These are phyloP conservation scores for Alternaria conjuncta DNA, from an alignment of 2,329 filamentous ascomycete species.

Conservation along the genomic window DNA sequence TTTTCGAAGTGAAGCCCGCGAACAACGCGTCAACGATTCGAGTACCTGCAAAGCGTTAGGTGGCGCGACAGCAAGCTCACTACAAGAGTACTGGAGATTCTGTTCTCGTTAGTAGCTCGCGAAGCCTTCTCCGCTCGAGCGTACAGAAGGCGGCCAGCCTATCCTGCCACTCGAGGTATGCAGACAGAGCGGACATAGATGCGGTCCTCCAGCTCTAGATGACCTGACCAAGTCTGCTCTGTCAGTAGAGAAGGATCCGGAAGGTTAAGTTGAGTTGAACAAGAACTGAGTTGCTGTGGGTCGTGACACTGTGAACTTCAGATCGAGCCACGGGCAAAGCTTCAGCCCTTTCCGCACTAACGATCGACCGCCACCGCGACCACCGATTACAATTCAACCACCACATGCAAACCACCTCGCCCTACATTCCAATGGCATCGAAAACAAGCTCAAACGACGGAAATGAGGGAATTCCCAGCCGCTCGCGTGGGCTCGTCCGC, in stretches of 20 bases:
- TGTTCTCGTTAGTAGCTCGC: neutral
- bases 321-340: neutral
- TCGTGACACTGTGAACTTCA: neutral
- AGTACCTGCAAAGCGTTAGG: neutral
- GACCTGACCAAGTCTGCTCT: neutral
- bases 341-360: constrained; percentile 1
- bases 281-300: neutral
- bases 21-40: neutral
- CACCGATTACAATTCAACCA: neutral
- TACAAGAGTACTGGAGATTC: neutral
- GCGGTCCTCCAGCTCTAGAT: neutral
- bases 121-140: neutral
- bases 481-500: neutral
- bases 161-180: neutral
- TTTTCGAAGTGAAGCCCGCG: neutral
- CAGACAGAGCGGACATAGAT: neutral
- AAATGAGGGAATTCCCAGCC: neutral
- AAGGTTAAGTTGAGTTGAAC: neutral
- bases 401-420: neutral
- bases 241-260: neutral
- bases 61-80: neutral
- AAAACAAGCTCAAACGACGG: neutral
- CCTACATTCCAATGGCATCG: neutral
- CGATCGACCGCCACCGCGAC: neutral
- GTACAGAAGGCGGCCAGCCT: neutral